Base-by-base conservation (phyloP, 176 grass and related monocot genomes). In the Secale cereale region DNA sequence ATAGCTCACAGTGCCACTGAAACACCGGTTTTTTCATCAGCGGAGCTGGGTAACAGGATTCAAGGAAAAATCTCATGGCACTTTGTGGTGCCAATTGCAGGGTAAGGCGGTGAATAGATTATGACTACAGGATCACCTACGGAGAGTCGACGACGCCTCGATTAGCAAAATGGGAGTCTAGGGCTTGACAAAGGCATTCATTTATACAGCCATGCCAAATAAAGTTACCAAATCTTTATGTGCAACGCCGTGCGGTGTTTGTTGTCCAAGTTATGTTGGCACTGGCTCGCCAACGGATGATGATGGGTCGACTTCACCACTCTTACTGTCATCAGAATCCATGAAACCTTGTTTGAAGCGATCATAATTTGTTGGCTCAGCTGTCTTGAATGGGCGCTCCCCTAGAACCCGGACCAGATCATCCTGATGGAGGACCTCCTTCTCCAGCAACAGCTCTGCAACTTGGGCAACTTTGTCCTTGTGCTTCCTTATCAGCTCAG, bases 371-470 rank as follows among this genome's bases (percentile, higher is more conserved):
- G 82, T 93, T 20, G 77, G 86, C 54, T 95, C 93, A 1, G 4
- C 80, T 30, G 81, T 4, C 57, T 92, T 93, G 67, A 98, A 98
- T 59, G 93, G 93, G 25, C 93, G 89, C 37, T 90, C 87, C n/a
- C 96, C 96, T 35, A 98, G 72, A 68, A 98, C 74, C 37, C 64
- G 85, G 67, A 94, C 40, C 63, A 98, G 81, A 88, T 98, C 96
- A 65, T 95, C 96, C 79, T 94, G 91, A 83, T 95, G 96, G 29
- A 98, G 88, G 39, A 98, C 91, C 77, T 98, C 91, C 87, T 94
- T 95, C 89, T 95, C 86, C 8, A 98, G 93, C 74, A 98, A 81
- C 25, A 98, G 77, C 88, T 92, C 96, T 4, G 93, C 93, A 32
- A 98, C 81, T 63, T 95, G 89, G 14, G 85, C 74, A 8, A 98